Base-by-base conservation (phyloP, 2,329 filamentous ascomycete genomes). In the Xylariaceae sp. region DNA sequence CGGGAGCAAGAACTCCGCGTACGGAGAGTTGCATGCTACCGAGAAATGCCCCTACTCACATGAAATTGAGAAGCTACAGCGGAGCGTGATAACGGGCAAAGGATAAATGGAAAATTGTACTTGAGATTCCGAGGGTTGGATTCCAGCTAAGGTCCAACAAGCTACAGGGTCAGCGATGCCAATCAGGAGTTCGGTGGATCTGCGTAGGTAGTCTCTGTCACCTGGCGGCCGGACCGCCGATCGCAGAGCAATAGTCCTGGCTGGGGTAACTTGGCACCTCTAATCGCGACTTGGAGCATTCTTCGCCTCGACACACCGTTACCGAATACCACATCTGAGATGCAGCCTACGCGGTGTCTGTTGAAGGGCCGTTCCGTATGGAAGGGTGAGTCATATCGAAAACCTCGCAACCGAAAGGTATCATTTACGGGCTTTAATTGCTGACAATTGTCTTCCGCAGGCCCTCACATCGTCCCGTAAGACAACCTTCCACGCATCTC, bases 381-480 rank as follows among this genome's bases (percentile, higher is more conserved):
- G 65, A 67, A 67, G 55, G 65, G 65, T 63, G 55, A 53, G 51
- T 14, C 18, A 15, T 42, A 32, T n/a, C 27, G n/a, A n/a, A 17
- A 10, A 35, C 9, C 31, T 27, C 33, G 10, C 2, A 39, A 19
- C 12, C n/a, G 22, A 39, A 9, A 27, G 9, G 31, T 15, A 27
- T 33, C 17, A 14, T 45, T 30, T 17, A 15, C 12, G 40, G 22
- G 22, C 32, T 45, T 44, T 35, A 30, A 22, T 45, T 14, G 42
- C 52, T 44, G 45, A 19, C 39, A 10, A 31, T 43, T 7, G 10
- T 47, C 27, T 35, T 32, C 27, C 49, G 39, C 58, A 87, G 85
- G 85, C 46, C 85, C 85, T 54, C 82, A 87, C 63, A 85, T 88
- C 61, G 82, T 87, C 57, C 78, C 83, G 84, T 87, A 82, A 73